These are phyloP conservation scores for Suhomyces anneliseae DNA, from an alignment of 1,139 yeast species.

Conservation along the genomic window DNA sequence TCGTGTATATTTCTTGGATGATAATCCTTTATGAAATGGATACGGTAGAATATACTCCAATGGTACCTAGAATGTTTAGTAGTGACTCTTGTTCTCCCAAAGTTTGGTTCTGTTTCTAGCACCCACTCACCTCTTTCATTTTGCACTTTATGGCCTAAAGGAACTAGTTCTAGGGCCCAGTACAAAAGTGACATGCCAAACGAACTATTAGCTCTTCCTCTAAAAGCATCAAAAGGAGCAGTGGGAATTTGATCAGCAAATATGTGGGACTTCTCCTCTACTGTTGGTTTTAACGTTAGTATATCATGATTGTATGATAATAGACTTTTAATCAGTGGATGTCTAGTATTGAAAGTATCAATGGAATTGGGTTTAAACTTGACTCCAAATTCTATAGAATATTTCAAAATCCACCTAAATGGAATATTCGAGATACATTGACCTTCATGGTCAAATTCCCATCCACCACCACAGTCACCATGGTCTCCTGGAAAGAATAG, in stretches of 20 bases:
- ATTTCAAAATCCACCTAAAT: conserved; percentile 58
- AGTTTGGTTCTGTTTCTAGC: conserved; percentile 49
- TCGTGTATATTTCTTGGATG: conserved; percentile 46
- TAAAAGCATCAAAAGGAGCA: conserved; percentile 22
- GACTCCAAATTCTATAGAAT: conserved; percentile 52
- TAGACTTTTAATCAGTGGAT: conserved; percentile 38
- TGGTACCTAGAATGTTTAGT: conserved; percentile 51
- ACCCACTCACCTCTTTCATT: conserved; percentile 48
- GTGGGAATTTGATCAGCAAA: conserved; percentile 8
- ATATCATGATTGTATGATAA: conserved; percentile 51
- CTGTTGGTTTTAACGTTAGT: conserved; percentile 19
- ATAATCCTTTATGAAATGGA: conserved; percentile 46
- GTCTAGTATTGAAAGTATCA: conserved; percentile 35
- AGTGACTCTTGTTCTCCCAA: conserved; percentile 50
- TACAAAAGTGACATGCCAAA: conserved; percentile 34
- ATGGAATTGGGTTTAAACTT: conserved; percentile 41
- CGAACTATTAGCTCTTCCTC: conserved; percentile 35
- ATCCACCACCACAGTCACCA: conserved; percentile 67
- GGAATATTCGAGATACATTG: conserved; percentile 40
- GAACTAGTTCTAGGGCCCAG: conserved; percentile 64
- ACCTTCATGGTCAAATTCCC: conserved; percentile 40
- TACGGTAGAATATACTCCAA: conserved; percentile 63
- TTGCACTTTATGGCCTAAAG: conserved; percentile 52
- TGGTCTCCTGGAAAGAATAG: conserved; percentile 70
- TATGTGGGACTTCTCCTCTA: not conserved